Evolutionary conservation across 805 yeast species (phyloP).

Genomic region (Komagataella pseudopastoris): DNA sequence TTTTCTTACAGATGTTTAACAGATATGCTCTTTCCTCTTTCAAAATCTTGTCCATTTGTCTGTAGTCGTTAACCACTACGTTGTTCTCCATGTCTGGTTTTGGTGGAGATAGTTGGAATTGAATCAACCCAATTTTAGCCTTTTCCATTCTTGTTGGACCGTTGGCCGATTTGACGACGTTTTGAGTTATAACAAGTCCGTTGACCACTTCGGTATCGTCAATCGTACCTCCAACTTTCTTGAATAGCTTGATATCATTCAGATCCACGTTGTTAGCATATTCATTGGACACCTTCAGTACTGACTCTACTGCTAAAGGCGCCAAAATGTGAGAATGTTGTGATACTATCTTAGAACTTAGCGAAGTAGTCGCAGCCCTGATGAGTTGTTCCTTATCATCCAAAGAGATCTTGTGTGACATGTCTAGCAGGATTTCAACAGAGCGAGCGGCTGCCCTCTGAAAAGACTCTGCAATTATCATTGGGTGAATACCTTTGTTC

Average conservation of each 20-base stretch:
- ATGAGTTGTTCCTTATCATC: constrained; percentile 71
- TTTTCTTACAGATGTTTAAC: constrained; percentile 87
- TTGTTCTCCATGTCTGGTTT: constrained; percentile 97
- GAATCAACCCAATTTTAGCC: constrained; percentile 81
- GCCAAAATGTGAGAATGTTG: constrained; percentile 80
- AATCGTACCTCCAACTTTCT: constrained; percentile 94
- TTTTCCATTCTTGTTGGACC: constrained; percentile 93
- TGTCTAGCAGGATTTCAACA: constrained; percentile 67
- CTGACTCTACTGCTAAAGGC: constrained; percentile 91
- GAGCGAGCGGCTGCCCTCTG: constrained; percentile 80
- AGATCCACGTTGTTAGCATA: constrained; percentile 64
- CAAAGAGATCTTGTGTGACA: constrained; percentile 74
- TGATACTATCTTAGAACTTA: constrained; percentile 89
- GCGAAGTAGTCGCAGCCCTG: constrained; percentile 89
- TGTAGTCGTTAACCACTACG: constrained; percentile 92
- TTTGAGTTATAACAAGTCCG: constrained; percentile 90
- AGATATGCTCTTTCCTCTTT: constrained; percentile 96
- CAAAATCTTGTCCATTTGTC: constrained; percentile 97
- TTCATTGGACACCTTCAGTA: constrained; percentile 52
- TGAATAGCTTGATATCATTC: constrained; percentile 76
- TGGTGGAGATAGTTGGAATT: constrained; percentile 92
- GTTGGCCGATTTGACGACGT: constrained; percentile 79
- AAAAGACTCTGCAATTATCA: constrained; percentile 85
- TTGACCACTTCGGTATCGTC: constrained; percentile 90
- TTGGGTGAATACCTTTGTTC: constrained; percentile 89